Conservation (phyloP, 2,329 filamentous ascomycete species). For the Fusarium hostae region DNA sequence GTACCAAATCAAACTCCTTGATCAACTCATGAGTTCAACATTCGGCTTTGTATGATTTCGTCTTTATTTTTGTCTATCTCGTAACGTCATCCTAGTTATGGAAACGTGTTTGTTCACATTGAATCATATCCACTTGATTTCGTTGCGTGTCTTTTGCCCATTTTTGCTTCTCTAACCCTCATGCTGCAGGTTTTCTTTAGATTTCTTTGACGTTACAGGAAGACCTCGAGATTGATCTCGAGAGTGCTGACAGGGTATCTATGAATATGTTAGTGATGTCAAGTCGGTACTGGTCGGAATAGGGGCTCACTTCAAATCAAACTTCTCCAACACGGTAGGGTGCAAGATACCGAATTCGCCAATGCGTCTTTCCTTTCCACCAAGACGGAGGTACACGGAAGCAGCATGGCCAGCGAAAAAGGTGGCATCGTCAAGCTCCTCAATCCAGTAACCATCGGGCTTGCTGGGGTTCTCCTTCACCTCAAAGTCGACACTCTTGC, state of each 20-base stretch:
- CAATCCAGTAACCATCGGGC: conserved; percentile 88
- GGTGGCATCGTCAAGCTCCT: conserved; percentile 89
- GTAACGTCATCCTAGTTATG: conserved; percentile 35
- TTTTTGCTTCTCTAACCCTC: conserved; percentile 15
- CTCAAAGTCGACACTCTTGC: conserved; percentile 63
- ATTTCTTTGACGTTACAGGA: conserved; percentile 69
- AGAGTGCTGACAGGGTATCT: conserved; percentile 92
- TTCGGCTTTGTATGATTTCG: conserved; percentile 19
- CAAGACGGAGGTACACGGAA: conserved; percentile 80
- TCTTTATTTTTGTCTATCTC: conserved; percentile 44
- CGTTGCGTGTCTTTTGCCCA: neutral
- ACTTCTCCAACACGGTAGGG: conserved; percentile 91
- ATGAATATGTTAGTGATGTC: conserved; percentile 34
- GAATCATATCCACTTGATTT: conserved; percentile 36
- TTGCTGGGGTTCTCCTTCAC: conserved; percentile 65
- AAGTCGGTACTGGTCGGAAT: neutral
- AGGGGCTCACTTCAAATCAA: conserved; percentile 79
- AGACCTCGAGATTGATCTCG: conserved; percentile 93
- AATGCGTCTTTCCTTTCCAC: conserved; percentile 78
- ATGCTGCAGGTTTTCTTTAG: conserved; percentile 24
- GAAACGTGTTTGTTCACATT: conserved; percentile 35
- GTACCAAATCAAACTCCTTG: neutral
- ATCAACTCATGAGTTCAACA: neutral
- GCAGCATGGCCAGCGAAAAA: conserved; percentile 94
- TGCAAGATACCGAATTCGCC: conserved; percentile 95